Evolutionary conservation across 78 protist genomes (phyloP).

Genomic region (Dictyostelium intermedium): DNA sequence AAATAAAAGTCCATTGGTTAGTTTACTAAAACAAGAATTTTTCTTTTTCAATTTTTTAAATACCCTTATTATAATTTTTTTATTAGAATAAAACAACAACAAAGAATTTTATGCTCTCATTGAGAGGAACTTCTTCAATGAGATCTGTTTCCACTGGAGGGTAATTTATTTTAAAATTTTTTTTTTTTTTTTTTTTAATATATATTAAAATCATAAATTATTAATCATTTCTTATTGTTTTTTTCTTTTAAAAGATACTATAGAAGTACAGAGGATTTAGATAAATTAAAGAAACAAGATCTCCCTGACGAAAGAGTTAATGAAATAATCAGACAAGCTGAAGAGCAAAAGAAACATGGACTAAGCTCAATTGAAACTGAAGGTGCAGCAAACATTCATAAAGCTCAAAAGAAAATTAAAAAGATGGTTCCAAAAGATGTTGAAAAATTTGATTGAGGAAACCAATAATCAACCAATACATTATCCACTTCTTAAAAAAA

Average conservation of each 20-base stretch:
- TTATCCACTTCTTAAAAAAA: no score
- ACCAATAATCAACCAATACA: no score
- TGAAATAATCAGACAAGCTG: slow-evolving; percentile 55
- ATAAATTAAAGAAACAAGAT: slow-evolving; percentile 25
- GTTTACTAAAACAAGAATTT: no score
- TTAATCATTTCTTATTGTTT: no score
- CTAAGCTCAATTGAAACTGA: not conserved
- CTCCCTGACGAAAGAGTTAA: slow-evolving; percentile 52
- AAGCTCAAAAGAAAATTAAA: slow-evolving; percentile 55
- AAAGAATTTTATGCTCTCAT: not conserved
- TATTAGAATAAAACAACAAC: not conserved
- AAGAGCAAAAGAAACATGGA: not conserved
- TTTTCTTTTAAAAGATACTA: not conserved
- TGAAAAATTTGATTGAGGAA: slow-evolving; percentile 45
- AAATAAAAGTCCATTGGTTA: not conserved
- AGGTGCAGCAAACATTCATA: not conserved
- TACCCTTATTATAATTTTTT: no score
- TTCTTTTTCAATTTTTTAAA: no score
- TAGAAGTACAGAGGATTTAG: slow-evolving; percentile 28
- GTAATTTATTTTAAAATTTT: not conserved
- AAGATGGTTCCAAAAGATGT: slow-evolving; percentile 71
- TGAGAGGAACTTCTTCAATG: not conserved
- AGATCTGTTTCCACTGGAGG: not conserved
- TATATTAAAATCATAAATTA: no score
- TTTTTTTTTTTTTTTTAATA: no score